A percentile compares a stretch with the other conserved stretches of the same genome.
Evolutionary conservation across 2,329 filamentous ascomycete species (phyloP).

Genomic region (Helminthosporium solani): DNA sequence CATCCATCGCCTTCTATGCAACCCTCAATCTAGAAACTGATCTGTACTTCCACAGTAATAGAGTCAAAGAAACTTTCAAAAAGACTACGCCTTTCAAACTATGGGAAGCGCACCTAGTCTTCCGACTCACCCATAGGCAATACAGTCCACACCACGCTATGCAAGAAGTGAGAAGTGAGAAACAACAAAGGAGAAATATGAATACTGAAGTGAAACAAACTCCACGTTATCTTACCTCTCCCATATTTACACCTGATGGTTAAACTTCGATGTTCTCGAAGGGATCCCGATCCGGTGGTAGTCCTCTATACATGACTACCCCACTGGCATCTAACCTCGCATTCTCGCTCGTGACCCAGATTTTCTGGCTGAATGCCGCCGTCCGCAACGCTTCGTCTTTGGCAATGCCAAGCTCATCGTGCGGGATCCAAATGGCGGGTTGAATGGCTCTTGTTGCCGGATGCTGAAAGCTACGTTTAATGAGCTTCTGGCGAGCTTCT

Average conservation of each 20-base stretch:
- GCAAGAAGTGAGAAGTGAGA: neutral
- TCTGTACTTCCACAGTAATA: no score
- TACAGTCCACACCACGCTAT: neutral
- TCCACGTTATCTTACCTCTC: neutral
- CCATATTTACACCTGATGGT: neutral
- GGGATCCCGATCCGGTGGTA: slow-evolving; percentile 72
- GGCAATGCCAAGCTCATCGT: slow-evolving; percentile 84
- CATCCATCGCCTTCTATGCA: no score
- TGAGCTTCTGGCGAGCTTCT: slow-evolving; percentile 81
- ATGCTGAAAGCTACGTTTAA: slow-evolving; percentile 87
- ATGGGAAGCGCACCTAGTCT: no score
- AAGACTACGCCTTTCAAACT: no score
- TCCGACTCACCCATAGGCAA: no score
- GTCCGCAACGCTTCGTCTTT: slow-evolving; percentile 88
- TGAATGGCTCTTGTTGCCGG: slow-evolving; percentile 79
- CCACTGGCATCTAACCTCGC: slow-evolving; percentile 82
- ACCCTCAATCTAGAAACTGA: no score
- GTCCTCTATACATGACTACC: slow-evolving; percentile 78
- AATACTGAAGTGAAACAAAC: neutral
- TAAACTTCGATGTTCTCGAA: slow-evolving; percentile 44
- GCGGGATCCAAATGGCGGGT: slow-evolving; percentile 91
- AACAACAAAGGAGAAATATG: neutral
- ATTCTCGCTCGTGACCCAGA: slow-evolving; percentile 94
- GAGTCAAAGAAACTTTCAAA: no score
- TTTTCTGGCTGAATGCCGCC: slow-evolving; percentile 67